A percentile compares a stretch with the other conserved stretches of the same genome.
Conservation (phyloP, 169 alveolate genomes). For the Cryptosporidium canis region DNA sequence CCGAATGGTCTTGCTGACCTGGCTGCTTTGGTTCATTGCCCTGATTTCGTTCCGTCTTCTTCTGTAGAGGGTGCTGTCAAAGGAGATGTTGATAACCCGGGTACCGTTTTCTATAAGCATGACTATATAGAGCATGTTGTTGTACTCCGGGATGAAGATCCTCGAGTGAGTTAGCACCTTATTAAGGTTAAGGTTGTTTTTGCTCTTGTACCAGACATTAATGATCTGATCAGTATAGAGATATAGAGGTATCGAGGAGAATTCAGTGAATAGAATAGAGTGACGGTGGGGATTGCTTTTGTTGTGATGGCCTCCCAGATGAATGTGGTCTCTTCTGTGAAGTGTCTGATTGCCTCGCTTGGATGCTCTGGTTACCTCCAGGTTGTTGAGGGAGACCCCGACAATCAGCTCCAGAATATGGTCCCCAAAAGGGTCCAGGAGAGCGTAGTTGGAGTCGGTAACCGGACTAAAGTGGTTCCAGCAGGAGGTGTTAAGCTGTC, state of each 20-base stretch:
- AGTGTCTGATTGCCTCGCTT: not conserved
- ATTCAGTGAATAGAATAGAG: not conserved
- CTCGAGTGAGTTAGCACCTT: conserved; percentile 39
- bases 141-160: conserved; percentile 24
- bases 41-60: conserved; percentile 26
- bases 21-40: not conserved
- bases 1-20: not conserved
- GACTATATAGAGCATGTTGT: conserved; percentile 11
- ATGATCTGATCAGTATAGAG: conserved; percentile 8
- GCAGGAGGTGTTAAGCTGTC: conserved; percentile 9
- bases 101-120: conserved; percentile 50
- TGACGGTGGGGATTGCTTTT: not conserved
- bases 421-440: conserved; percentile 49
- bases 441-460: conserved; percentile 39
- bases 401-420: conserved; percentile 37
- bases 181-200: not conserved
- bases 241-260: conserved; percentile 4
- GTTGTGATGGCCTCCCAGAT: too few species aligned
- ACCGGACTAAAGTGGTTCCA: conserved; percentile 29
- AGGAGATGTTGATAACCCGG: conserved; percentile 41
- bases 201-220: conserved; percentile 13
- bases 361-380: not conserved
- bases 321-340: not conserved
- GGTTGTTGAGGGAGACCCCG: conserved; percentile 3
- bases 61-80: conserved; percentile 27